Base-by-base conservation (phyloP, 768 basidiomycete genomes). In the Trametopsis cervina region DNA sequence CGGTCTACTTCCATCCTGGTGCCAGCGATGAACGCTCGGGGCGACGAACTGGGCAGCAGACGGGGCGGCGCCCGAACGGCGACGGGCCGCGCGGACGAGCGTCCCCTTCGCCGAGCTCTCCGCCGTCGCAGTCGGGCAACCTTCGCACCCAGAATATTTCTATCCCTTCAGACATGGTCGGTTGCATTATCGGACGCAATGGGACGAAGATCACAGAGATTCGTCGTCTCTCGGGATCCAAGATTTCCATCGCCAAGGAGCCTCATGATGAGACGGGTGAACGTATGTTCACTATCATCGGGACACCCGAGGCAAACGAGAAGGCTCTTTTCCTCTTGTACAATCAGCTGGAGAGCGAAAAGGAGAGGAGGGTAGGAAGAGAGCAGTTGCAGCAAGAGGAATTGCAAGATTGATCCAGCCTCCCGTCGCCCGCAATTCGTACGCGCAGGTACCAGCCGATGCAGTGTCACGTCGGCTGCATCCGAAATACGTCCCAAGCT, bases 251-350 rank as follows among this genome's bases (percentile, higher is more conserved):
- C 61, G 96, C 96, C 57, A 99, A 99, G 70, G 86, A 89, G 42
- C 92, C 96, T n/a, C 96, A 98, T 62, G 96, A 98, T 60, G 96
- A 98, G 61, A 93, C 94, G 36, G 96, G 95, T 60, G 96, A 99
- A 73, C 79, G 96, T 57, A 97, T 99, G 95, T 99, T 99, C 73
- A 92, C 96, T 53, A 98, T 99, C 64, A 77, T 96, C 40, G 96
- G 96, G 47, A 92, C 92, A 11, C 88, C 91, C 41, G 90, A 93
- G 67, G 87, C 90, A 57, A 97, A 96, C 67, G 95, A 99, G 71
- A 95, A 97, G 70, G 96, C 96, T 2, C 71, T 99, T 50, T 98
- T 95, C 76, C 72, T 99, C 51, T 77, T 99, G 53, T 99, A 98
- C 71, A 93, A 95, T 61, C 95, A 96, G 64, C 73, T 95, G 54